phyloP scores from a whole-genome alignment of 1,284 basidiomycete genomes.

The Ustilago xerochloae region DNA sequence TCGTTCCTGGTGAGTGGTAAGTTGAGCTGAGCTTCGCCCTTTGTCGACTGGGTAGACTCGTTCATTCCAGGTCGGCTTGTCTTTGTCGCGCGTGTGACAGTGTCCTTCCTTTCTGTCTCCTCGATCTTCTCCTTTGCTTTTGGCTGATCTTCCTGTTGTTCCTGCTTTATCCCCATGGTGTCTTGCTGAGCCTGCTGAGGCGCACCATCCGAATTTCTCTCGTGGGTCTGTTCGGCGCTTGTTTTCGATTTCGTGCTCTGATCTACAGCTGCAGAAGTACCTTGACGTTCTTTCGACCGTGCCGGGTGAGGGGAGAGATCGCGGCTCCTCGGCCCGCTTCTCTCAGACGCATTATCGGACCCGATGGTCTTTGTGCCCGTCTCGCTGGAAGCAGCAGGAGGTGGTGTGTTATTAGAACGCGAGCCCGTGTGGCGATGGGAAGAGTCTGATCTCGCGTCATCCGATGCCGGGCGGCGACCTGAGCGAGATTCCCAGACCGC shows the following conservation, averaged over 20 bases:
- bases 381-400: conserved; percentile 26
- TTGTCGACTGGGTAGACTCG: not conserved
- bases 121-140: not conserved
- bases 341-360: conserved; percentile 31
- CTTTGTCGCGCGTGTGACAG: not conserved
- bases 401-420: conserved; percentile 31
- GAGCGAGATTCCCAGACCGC: conserved; percentile 25
- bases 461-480: conserved; percentile 23
- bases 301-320: conserved; percentile 25
- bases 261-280: too few relatives aligned
- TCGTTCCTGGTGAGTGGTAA: not conserved
- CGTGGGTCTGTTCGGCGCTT: too few relatives aligned
- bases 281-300: conserved; percentile 1
- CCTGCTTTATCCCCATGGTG: not conserved
- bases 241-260: too few relatives aligned
- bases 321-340: conserved; percentile 25
- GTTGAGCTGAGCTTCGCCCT: not conserved
- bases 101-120: not conserved
- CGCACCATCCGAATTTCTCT: not conserved
- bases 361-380: conserved; percentile 3
- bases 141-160: not conserved
- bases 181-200: not conserved
- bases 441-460: conserved; percentile 30
- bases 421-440: conserved; percentile 22
- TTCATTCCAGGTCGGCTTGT: not conserved